Evolutionary conservation across 2,329 filamentous ascomycete genomes (phyloP).

Genomic region (Xylariomycetidae sp.): DNA sequence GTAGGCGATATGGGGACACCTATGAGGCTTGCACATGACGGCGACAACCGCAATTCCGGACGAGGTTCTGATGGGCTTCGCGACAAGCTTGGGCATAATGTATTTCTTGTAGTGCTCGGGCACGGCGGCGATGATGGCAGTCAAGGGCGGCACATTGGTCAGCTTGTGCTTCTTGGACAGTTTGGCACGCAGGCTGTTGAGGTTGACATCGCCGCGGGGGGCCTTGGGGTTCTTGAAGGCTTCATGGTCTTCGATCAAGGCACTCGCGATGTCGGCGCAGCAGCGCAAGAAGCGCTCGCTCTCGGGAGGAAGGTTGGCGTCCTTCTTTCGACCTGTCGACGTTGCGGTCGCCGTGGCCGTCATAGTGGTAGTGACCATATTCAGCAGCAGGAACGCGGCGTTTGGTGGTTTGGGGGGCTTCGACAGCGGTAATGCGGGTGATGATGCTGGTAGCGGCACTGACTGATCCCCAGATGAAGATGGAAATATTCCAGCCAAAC

Average conservation of each 20-base stretch:
- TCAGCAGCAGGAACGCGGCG: too few relatives aligned
- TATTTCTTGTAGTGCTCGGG: conserved; percentile 99
- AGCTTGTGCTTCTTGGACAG: conserved; percentile 90
- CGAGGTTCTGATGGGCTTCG: conserved; percentile 92
- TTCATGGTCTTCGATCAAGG: conserved; percentile 91
- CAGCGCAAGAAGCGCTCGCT: conserved; percentile 91
- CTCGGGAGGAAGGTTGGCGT: conserved; percentile 75
- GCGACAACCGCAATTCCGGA: conserved; percentile 97
- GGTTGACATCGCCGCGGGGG: conserved; percentile 79
- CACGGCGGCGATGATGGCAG: conserved; percentile 94
- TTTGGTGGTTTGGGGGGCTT: too few relatives aligned
- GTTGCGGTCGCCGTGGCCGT: conserved; percentile 58
- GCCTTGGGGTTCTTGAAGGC: conserved; percentile 66
- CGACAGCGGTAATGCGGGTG: too few relatives aligned
- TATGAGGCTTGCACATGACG: conserved; percentile 98
- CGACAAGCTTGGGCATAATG: conserved; percentile 90
- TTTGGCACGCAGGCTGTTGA: conserved; percentile 81
- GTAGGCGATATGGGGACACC: conserved; percentile 96
- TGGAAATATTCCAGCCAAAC: too few relatives aligned
- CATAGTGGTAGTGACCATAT: too few relatives aligned
- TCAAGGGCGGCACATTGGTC: conserved; percentile 81
- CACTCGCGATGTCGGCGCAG: conserved; percentile 91
- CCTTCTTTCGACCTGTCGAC: conserved; percentile 60
- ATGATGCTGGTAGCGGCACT: too few relatives aligned
- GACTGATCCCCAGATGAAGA: too few relatives aligned